Evolutionary conservation across 768 basidiomycete species (phyloP).

Genomic region (Aureoboletus auriporus): DNA sequence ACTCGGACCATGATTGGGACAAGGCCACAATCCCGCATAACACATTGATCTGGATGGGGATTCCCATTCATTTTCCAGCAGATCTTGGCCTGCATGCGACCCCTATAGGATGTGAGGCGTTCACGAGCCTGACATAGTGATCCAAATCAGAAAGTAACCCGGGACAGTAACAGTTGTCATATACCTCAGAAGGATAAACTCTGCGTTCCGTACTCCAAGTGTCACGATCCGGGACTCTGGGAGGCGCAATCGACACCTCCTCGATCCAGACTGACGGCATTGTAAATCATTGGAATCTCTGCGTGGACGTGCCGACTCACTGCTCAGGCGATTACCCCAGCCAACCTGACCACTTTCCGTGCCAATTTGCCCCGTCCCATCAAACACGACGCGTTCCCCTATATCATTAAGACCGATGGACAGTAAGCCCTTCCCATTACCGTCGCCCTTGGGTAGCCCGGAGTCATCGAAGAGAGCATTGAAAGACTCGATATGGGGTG

Average conservation of each 20-base stretch:
- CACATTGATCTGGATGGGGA: constrained; percentile 61
- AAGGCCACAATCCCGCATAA: constrained; percentile 82
- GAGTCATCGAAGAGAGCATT: constrained; percentile 95
- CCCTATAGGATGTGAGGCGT: constrained; percentile 87
- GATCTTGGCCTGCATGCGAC: constrained; percentile 81
- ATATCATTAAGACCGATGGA: constrained; percentile 79
- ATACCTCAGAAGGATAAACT: constrained; percentile 87
- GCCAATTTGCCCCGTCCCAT: constrained; percentile 56
- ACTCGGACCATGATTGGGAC: constrained; percentile 97
- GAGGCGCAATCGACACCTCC: constrained; percentile 74
- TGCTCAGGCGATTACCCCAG: constrained; percentile 82
- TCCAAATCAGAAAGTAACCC: constrained; percentile 6
- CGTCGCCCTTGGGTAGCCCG: constrained; percentile 68
- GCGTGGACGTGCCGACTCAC: constrained; percentile 45
- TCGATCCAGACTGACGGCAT: constrained; percentile 82
- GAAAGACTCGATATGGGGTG: constrained; percentile 94
- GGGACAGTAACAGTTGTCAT: constrained; percentile 3
- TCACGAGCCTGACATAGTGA: constrained; percentile 70
- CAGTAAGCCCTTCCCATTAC: constrained; percentile 76
- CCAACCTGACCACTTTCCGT: constrained; percentile 49
- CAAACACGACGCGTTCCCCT: constrained; percentile 89
- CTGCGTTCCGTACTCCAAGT: constrained; percentile 67
- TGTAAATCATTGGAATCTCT: constrained; percentile 5
- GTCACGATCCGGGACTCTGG: constrained; percentile 85
- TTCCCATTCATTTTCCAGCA: constrained; percentile 74